Conservation (phyloP, 768 basidiomycete genomes). For the Leccinum boreale region DNA sequence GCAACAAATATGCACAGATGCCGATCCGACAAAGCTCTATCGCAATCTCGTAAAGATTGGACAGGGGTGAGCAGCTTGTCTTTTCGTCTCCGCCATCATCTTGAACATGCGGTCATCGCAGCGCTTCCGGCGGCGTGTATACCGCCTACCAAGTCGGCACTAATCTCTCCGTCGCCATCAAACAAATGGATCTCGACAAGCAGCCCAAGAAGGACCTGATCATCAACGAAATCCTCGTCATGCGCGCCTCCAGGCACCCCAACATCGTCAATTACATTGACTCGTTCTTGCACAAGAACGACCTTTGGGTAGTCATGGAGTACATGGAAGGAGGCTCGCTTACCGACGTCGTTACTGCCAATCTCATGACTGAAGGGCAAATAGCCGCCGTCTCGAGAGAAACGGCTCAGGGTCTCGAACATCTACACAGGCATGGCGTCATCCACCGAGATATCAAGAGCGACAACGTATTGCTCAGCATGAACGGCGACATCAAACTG, state of each 20-base stretch:
- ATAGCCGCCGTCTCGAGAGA: conserved; percentile 96
- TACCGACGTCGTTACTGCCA: conserved; percentile 88
- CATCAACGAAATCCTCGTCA: conserved; percentile 99
- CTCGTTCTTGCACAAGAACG: conserved; percentile 96
- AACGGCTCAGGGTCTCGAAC: conserved; percentile 88
- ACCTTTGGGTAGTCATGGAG: conserved; percentile 99
- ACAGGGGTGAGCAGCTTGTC: conserved; percentile 69
- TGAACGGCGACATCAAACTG: conserved; percentile 96
- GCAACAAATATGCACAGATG: conserved; percentile 94
- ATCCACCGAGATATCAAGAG: conserved; percentile 99
- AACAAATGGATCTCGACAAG: conserved; percentile 99
- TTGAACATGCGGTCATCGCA: conserved; percentile 30
- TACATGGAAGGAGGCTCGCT: conserved; percentile 97
- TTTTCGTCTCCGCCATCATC: background rate
- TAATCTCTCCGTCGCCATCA: conserved; percentile 94
- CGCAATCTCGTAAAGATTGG: conserved; percentile 95
- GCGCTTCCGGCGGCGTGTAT: conserved; percentile 96
- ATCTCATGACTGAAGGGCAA: conserved; percentile 97
- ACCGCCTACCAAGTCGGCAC: conserved; percentile 97
- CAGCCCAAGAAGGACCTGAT: conserved; percentile 99
- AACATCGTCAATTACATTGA: conserved; percentile 99
- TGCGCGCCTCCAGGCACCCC: conserved; percentile 95
- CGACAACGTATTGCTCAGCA: conserved; percentile 90
- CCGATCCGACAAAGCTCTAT: conserved; percentile 93
- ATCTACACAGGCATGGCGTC: conserved; percentile 93